Base-by-base conservation (phyloP, 331 rosid species). In the Quercus lobata region DNA sequence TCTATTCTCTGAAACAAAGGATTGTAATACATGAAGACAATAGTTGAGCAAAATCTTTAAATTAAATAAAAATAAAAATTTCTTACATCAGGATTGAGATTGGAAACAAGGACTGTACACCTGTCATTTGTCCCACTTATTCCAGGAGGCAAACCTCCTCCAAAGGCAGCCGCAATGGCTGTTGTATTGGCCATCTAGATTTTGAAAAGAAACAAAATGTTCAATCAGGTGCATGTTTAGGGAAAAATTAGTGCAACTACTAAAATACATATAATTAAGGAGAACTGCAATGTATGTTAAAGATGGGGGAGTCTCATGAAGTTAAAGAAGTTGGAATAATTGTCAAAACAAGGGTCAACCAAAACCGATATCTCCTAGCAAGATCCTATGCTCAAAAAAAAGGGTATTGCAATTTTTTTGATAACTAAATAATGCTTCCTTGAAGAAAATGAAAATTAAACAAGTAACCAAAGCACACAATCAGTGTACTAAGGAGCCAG, bases 121-220 rank as follows among this genome's bases (percentile, higher is more conserved):
- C 97, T 89, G 71, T 96, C 99, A 77, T 96, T 96, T 29, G 99
- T 92, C 83, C 99, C 99, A 44, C 94, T 91, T 65, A 96, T 87
- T 62, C 98, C 99, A 74, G 97, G 99, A 74, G 99, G 99, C 86
- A 96, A 83, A 83, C 96, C 95, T 82, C 98, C 99, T 34, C 92
- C 99, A 68, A 93, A 93, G 82, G 98, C 97, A 57, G 98, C 90
- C 9, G 97, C 94, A 81, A 93, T 90, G 66, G 98, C 98, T 7
- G 97, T 91, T 22, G 94, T 93, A 76, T 93, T 93, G 32, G 93
- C 85, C 97, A 91, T 90, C 99, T 93, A 88, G 52, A 76, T 75
- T 71, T 82, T 76, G 79, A 81, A 66, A 65, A 46, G 70, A 57
- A 37, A 29, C 27, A 55, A 63, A 69, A 78, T 35, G 30, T 32